These are phyloP conservation scores for Leishmania martiniquensis DNA, from an alignment of 208 protist genomes.

Conservation along the genomic window DNA sequence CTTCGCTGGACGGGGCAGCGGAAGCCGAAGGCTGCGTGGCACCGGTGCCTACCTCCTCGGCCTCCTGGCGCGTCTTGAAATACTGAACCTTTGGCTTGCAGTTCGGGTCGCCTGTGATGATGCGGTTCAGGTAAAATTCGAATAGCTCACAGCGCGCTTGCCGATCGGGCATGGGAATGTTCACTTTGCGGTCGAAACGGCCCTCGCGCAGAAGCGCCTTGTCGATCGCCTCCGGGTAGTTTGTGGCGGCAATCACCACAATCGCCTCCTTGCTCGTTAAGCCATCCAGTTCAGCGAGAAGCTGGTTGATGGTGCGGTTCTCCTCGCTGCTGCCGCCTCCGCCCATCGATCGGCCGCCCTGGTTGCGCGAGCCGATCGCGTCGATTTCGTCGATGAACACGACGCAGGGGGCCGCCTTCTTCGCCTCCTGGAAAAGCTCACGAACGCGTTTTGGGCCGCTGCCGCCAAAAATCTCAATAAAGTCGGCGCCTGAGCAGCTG, in stretches of 20 bases:
- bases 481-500: constrained; percentile 96
- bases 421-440: constrained; percentile 96
- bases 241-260: constrained; percentile 98
- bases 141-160: constrained; percentile 90
- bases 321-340: constrained; percentile 91
- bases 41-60: background rate
- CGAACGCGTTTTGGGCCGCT: constrained; percentile 95
- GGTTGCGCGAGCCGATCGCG: constrained; percentile 95
- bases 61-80: constrained; percentile 67
- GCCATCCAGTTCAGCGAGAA: constrained; percentile 97
- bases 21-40: background rate
- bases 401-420: constrained; percentile 95
- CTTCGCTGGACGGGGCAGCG: background rate
- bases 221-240: constrained; percentile 96
- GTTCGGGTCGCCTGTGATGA: constrained; percentile 89
- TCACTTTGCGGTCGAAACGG: constrained; percentile 94
- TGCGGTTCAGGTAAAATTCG: constrained; percentile 85
- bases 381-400: constrained; percentile 99
- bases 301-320: constrained; percentile 97
- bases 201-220: constrained; percentile 92
- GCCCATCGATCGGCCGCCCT: constrained; percentile 84
- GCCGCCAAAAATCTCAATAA: constrained; percentile 98
- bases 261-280: constrained; percentile 93
- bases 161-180: constrained; percentile 92
- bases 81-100: constrained; percentile 85